Conservation (phyloP, 2,329 filamentous ascomycete genomes). For the Colletotrichum limetticola region DNA sequence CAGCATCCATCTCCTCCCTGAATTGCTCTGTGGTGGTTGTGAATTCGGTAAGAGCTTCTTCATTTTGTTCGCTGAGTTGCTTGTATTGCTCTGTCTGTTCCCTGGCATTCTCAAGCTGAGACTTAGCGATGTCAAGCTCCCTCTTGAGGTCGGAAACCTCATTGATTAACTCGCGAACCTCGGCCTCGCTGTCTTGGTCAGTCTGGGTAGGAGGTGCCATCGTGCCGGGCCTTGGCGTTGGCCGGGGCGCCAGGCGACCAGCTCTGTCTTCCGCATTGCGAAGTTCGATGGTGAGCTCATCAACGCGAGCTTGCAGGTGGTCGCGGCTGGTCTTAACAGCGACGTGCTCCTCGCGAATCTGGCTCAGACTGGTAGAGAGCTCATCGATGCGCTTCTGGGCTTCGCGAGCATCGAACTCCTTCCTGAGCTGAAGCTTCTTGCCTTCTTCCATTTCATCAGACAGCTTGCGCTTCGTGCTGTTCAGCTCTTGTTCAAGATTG, state of each 20-base stretch:
- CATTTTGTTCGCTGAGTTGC: slow-evolving; percentile 84
- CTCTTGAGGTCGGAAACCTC: slow-evolving; percentile 89
- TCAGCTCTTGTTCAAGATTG: slow-evolving; percentile 80
- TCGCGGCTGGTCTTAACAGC: slow-evolving; percentile 88
- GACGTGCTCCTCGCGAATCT: slow-evolving; percentile 87
- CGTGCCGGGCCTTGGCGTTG: slow-evolving; percentile 69
- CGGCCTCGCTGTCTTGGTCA: slow-evolving; percentile 64
- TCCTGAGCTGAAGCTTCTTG: slow-evolving; percentile 83
- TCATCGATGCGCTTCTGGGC: slow-evolving; percentile 93
- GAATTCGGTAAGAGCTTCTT: slow-evolving; percentile 86
- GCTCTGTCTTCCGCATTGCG: slow-evolving; percentile 90
- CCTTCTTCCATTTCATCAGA: slow-evolving; percentile 84
- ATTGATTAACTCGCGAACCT: slow-evolving; percentile 82
- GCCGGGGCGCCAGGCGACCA: slow-evolving; percentile 82
- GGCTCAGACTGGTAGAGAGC: slow-evolving; percentile 80
- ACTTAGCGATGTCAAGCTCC: slow-evolving; percentile 82
- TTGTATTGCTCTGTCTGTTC: slow-evolving; percentile 89
- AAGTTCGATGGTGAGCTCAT: slow-evolving; percentile 89
- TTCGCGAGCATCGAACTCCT: slow-evolving; percentile 91
- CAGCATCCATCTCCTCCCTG: slow-evolving; percentile 83
- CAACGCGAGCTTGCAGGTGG: slow-evolving; percentile 87
- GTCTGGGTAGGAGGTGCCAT: slow-evolving; percentile 54
- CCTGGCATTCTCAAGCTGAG: slow-evolving; percentile 84
- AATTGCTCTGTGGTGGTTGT: slow-evolving; percentile 87
- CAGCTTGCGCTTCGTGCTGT: slow-evolving; percentile 82